These are phyloP conservation scores for Syzygium grande DNA, from an alignment of 345 rosid genomes.

Conservation along the genomic window DNA sequence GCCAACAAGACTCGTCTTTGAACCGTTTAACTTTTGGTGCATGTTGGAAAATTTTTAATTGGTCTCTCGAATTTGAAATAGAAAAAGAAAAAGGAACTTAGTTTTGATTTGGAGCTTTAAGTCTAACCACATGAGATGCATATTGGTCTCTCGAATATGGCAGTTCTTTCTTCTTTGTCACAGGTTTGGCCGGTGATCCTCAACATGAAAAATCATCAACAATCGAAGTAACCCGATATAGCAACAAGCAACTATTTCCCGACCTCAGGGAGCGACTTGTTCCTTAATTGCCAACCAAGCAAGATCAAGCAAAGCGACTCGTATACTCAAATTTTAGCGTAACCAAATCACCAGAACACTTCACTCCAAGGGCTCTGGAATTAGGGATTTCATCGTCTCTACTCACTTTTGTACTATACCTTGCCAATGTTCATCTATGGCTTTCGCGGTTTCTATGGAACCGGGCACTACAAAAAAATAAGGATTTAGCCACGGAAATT, in stretches of 20 bases:
- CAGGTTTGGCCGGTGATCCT: neutral
- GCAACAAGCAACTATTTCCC: neutral
- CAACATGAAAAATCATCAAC: neutral
- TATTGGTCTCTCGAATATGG: neutral
- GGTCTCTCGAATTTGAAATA: too few species aligned
- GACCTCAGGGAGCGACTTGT: neutral
- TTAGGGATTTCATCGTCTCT: neutral
- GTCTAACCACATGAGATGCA: neutral
- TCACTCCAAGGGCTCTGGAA: neutral
- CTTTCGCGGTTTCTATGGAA: neutral
- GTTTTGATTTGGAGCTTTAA: too few species aligned
- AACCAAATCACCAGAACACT: neutral
- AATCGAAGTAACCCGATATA: too few species aligned
- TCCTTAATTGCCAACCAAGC: neutral
- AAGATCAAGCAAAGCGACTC: neutral
- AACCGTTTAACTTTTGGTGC: too few species aligned
- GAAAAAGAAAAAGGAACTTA: too few species aligned
- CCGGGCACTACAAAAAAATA: too few species aligned
- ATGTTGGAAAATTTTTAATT: too few species aligned
- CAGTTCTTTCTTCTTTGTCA: neutral
- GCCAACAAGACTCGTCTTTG: too few species aligned
- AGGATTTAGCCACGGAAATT: too few species aligned
- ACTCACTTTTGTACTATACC: neutral
- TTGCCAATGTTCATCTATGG: neutral
- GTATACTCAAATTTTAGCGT: neutral